Evolutionary conservation across 768 basidiomycete genomes (phyloP).

Genomic region (Heimioporus sp.): DNA sequence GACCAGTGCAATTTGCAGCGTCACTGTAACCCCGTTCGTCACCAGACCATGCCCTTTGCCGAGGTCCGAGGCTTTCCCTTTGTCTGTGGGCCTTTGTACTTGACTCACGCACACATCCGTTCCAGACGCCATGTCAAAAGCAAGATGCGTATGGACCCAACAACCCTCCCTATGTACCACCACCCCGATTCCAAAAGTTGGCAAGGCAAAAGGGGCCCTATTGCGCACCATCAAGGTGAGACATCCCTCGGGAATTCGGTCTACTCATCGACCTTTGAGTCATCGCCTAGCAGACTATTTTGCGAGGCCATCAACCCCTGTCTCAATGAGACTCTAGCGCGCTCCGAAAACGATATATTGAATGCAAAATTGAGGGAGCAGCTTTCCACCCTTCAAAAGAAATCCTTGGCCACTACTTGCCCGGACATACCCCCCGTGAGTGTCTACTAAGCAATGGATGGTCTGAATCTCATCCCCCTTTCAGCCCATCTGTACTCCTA

Average conservation of each 20-base stretch:
- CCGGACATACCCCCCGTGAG: neutral
- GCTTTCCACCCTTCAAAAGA: neutral
- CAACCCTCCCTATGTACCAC: neutral
- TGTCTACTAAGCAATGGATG: constrained; percentile 3
- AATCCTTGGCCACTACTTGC: neutral
- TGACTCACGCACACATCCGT: neutral
- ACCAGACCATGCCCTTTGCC: neutral
- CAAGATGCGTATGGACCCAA: neutral
- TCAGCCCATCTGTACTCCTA: constrained; percentile 2
- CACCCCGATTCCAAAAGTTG: constrained; percentile 7
- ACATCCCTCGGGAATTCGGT: too few relatives aligned
- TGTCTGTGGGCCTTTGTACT: neutral
- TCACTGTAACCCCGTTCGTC: neutral
- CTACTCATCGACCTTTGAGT: neutral
- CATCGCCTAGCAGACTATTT: constrained; percentile 3
- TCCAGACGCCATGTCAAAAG: constrained; percentile 1
- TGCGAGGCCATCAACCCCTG: neutral
- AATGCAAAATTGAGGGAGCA: constrained; percentile 7
- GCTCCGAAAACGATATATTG: neutral
- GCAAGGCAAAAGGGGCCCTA: neutral
- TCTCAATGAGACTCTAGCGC: neutral
- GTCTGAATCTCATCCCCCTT: neutral
- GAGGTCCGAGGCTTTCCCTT: constrained; percentile 1
- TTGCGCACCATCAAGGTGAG: constrained; percentile 8
- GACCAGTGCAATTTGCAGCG: neutral